Evolutionary conservation across 345 rosid species (phyloP).

Genomic region (Carallia brachiata): DNA sequence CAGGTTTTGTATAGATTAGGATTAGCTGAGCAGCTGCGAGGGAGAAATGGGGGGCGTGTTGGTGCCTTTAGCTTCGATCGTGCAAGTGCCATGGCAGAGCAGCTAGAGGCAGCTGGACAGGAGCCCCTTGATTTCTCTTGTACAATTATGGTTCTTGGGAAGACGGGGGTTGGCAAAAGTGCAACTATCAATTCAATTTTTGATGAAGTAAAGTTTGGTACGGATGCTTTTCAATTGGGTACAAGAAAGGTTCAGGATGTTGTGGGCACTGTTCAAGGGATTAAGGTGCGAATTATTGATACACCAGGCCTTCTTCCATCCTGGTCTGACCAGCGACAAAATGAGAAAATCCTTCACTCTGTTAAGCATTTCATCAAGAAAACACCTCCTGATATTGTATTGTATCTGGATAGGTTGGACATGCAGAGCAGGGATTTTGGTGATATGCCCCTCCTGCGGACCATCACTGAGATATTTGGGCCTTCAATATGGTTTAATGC

Average conservation of each 20-base stretch:
- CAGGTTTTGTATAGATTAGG: constrained; percentile 98
- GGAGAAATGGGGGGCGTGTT: constrained; percentile 98
- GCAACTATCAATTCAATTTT: constrained; percentile 97
- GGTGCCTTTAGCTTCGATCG: constrained; percentile 99
- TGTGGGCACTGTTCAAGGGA: constrained; percentile 93
- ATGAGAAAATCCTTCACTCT: constrained; percentile 84
- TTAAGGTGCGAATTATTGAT: constrained; percentile 94
- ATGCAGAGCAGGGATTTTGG: constrained; percentile 93
- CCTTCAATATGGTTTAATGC: constrained; percentile 99
- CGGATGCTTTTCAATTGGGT: constrained; percentile 89
- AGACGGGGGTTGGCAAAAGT: constrained; percentile 98
- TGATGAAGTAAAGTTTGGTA: constrained; percentile 79
- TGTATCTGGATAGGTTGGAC: constrained; percentile 96
- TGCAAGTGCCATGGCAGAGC: constrained; percentile 98
- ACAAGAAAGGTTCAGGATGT: constrained; percentile 96
- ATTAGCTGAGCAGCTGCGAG: constrained; percentile 94
- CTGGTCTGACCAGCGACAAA: constrained; percentile 87
- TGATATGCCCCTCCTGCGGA: constrained; percentile 93
- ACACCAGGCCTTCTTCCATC: constrained; percentile 97
- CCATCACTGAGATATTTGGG: constrained; percentile 88
- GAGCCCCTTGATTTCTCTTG: constrained; percentile 98
- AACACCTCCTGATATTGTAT: constrained; percentile 91
- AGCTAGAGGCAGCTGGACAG: constrained; percentile 91
- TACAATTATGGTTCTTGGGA: constrained; percentile 97
- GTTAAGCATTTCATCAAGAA: constrained; percentile 78